Conservation (phyloP, 768 basidiomycete species). For the Candolleomyces eurysporus region DNA sequence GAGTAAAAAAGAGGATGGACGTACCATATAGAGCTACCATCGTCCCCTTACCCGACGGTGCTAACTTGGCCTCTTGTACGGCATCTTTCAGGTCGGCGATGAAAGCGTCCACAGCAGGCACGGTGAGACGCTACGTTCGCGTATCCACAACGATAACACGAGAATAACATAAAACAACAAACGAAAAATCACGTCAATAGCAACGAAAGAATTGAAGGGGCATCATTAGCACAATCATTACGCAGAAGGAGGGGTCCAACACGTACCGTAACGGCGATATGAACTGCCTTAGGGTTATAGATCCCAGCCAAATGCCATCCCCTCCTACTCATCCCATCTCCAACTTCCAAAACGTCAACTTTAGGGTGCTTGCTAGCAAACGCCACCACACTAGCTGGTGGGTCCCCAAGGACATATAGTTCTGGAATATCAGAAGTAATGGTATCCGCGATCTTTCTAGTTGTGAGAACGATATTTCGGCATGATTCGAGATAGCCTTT, state of each 20-base stretch:
- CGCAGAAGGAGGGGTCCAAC: slow-evolving; percentile 21
- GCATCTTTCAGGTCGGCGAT: slow-evolving; percentile 81
- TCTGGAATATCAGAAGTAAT: slow-evolving; percentile 74
- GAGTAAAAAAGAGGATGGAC: slow-evolving; percentile 19
- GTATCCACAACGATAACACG: no score
- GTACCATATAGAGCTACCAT: slow-evolving; percentile 93
- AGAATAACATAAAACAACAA: no score
- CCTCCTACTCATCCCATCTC: slow-evolving; percentile 78
- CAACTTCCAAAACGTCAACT: slow-evolving; percentile 83
- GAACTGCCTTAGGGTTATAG: slow-evolving; percentile 74
- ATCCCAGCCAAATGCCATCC: slow-evolving; percentile 95
- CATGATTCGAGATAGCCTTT: slow-evolving; percentile 89
- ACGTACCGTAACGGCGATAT: slow-evolving; percentile 88
- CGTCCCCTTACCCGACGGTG: slow-evolving; percentile 69
- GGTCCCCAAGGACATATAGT: slow-evolving; percentile 86
- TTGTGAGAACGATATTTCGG: slow-evolving; percentile 70
- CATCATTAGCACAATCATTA: neutral
- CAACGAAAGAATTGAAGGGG: neutral
- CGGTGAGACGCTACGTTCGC: slow-evolving; percentile 66
- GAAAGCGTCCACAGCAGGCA: slow-evolving; percentile 71
- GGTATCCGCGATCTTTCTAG: slow-evolving; percentile 65
- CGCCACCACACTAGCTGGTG: slow-evolving; percentile 87
- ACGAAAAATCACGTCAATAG: neutral
- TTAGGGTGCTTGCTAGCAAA: slow-evolving; percentile 65
- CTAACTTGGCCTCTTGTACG: slow-evolving; percentile 65